phyloP scores from a whole-genome alignment of 2,329 filamentous ascomycete species.

The Fonsecaea pugnacius region DNA sequence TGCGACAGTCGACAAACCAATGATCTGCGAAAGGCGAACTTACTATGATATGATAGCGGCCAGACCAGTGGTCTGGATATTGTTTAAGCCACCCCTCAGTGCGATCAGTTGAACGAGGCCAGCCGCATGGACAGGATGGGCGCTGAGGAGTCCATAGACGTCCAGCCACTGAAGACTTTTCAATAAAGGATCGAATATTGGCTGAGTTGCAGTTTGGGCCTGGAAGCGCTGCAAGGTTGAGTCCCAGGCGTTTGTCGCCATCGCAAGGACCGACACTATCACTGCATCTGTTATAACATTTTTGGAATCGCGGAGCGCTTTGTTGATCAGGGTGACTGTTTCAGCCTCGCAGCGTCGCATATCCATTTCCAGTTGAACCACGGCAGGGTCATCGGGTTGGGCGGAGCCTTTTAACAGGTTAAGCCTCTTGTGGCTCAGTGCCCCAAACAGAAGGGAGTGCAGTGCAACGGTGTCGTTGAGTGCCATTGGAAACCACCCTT shows the following conservation, averaged over 20 bases:
- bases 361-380: conserved; percentile 7
- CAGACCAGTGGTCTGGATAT: conserved; percentile 13
- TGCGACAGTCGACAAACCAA: neutral
- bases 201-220: conserved; percentile 9
- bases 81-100: conserved; percentile 12
- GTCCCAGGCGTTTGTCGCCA: conserved; percentile 22
- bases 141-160: conserved; percentile 16
- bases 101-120: conserved; percentile 15
- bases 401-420: conserved; percentile 5
- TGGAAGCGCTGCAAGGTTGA: conserved; percentile 10
- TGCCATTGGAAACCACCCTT: conserved; percentile 18
- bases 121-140: conserved; percentile 18
- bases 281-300: conserved; percentile 11
- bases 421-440: conserved; percentile 17
- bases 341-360: conserved; percentile 17
- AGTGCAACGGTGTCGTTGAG: conserved; percentile 16
- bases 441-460: conserved; percentile 18
- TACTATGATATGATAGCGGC: conserved; percentile 19
- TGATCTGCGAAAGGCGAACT: neutral
- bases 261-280: conserved; percentile 15
- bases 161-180: conserved; percentile 22
- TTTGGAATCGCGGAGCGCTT: conserved; percentile 5
- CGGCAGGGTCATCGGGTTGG: neutral
- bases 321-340: conserved; percentile 16
- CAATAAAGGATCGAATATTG: conserved; percentile 16